Base-by-base conservation (phyloP, 1,284 basidiomycete species). In the Irpex rosettiformis region DNA sequence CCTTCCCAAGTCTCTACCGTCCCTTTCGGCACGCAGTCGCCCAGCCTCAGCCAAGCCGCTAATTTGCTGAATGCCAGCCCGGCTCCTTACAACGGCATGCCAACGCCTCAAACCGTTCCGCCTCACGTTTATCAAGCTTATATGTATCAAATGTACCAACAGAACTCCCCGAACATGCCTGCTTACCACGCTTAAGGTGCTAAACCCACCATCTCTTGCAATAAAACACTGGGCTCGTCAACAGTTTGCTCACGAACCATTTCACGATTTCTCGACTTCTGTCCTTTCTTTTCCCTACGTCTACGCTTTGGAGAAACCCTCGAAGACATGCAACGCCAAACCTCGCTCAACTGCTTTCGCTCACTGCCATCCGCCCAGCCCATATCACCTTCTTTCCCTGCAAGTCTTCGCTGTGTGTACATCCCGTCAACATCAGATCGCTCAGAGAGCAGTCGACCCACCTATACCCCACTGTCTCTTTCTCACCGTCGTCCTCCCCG, bases 131-230 rank as follows among this genome's bases (percentile, higher is more conserved):
- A 91, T 70, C 85, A 89, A 74, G 80, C 85, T 61, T 91, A 91
- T 76, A 86, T 90, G 86, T 91, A 91, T 69, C 85, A 87, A 74
- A 77, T 86, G 73, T 90, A 91, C 73, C 86, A 88, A 73, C 86
- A 73, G 66, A 83, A 82, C 64, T 81, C 84, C 42, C 81, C 82
- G 64, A 86, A 86, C 74, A 88, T 90, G 84, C 87, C 88, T 67
- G 70, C 85, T 55, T 91, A 84, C 79, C 87, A 87, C 69, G 75
- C 84, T 69, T 90, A 79, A 87, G 83, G 60, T 45, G 30, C 30
- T 56, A 53, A 55, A 30, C 22, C 57, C 53, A 56, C 33, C 53
- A 61, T 52, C 48, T 52, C 33, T 37, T 16, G 33, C 33, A 22
- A 42, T 22, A 57, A 52, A 43, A 57, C 33, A 30, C 49, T 43